Base-by-base conservation (phyloP, 2,329 filamentous ascomycete genomes). In the Fusarium succisae region DNA sequence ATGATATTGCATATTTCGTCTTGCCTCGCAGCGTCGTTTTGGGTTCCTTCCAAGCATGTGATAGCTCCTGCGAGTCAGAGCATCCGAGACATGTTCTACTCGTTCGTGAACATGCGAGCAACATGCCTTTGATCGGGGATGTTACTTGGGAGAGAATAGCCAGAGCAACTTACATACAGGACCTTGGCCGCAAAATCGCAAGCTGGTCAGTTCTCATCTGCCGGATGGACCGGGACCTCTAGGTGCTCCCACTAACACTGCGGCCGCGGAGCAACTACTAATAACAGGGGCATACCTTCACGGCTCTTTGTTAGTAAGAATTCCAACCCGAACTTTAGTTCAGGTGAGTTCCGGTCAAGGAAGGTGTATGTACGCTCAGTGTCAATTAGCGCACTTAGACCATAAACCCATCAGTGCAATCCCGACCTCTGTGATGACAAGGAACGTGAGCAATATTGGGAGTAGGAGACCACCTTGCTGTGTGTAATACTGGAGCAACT, bases 261-360 rank as follows among this genome's bases (percentile, higher is more conserved):
- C 39, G 35, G 20, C 41, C 28, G n/a, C n/a, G 56, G 56, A 63
- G 56, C 48, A 69, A 55, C n/a, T 69, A 37, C 38, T 20, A 69
- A 26, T 30, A 68, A 35, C 30, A 68, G 43, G 41, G 24, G 30
- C 17, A 43, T 37, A 37, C n/a, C 26, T 43, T 32, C 20, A n/a
- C 14, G 38, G 17, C n/a, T 20, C 38, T n/a, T 39, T 28, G 22
- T 35, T 18, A 39, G 22, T 35, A 28, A 32, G 26, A 35, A 35
- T 37, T 50, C 28, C 18, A 51, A 20, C 38, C 22, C 39, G 12
- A 32, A 35, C 26, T 37, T n/a, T 51, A 54, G 64, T 28, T 47
- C 43, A 48, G 32, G 43, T 63, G 30, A 24, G 22, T 30, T 62
- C 56, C 14, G n/a, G 56, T 58, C 48, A 61, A 41, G 43, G 56